Percentiles rank a stretch among this genome's conserved stretches.
Conservation (phyloP, 2,329 filamentous ascomycete species). For the Ophiosphaerella narmari region DNA sequence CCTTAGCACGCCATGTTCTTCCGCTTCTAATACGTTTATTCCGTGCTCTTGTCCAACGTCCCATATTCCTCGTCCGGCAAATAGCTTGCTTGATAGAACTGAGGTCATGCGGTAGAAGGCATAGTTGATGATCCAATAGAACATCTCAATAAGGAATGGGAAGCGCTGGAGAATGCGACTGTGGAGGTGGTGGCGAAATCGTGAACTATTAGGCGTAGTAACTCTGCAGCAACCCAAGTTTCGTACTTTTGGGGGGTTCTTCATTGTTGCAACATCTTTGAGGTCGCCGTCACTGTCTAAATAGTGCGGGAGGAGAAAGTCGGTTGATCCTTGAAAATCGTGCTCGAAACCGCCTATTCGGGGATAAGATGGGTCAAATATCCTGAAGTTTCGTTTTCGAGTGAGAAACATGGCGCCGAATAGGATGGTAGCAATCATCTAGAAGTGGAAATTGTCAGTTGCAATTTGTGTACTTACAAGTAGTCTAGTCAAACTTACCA, state of each 20-base stretch:
- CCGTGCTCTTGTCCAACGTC: conserved; percentile 61
- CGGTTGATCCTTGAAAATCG: conserved; percentile 42
- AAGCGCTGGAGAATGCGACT: conserved; percentile 68
- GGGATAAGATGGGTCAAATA: conserved; percentile 40
- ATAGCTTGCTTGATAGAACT: conserved; percentile 56
- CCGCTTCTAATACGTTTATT: conserved; percentile 60
- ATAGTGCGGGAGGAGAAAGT: conserved; percentile 46
- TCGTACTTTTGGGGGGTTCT: conserved; percentile 56
- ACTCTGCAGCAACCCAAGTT: conserved; percentile 57
- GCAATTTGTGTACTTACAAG: neutral
- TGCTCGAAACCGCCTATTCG: conserved; percentile 42
- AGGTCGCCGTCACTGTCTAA: conserved; percentile 46
- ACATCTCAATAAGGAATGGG: conserved; percentile 74
- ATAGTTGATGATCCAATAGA: conserved; percentile 72
- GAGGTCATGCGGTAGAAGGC: conserved; percentile 66
- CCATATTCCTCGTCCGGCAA: conserved; percentile 60
- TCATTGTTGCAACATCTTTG: conserved; percentile 42
- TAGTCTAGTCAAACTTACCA: conserved; percentile 32
- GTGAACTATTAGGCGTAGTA: conserved; percentile 62
- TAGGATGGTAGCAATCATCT: conserved; percentile 59
- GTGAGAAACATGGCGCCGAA: conserved; percentile 56
- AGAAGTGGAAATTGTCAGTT: conserved; percentile 8
- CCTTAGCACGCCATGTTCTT: conserved; percentile 56
- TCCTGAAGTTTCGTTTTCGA: conserved; percentile 50
- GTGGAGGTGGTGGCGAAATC: conserved; percentile 65